Evolutionary conservation across 495 filamentous ascomycete genomes (phyloP).

Genomic region (Symbiotaphrina buchneri): DNA sequence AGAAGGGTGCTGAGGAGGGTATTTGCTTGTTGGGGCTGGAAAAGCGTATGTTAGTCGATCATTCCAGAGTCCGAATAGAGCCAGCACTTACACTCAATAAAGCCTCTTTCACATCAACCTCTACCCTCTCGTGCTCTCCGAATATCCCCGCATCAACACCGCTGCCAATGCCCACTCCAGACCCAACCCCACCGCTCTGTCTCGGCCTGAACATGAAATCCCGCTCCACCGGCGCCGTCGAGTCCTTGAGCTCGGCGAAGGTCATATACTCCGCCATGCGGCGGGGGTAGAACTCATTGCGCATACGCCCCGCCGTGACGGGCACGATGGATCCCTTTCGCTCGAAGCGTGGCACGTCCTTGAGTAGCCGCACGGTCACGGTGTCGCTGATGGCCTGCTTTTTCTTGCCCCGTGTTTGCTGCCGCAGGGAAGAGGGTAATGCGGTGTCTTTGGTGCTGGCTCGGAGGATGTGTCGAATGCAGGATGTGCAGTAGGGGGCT

Average conservation of each 20-base stretch:
- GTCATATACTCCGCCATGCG: constrained; percentile 31
- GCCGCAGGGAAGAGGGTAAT: no score
- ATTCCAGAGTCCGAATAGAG: not conserved
- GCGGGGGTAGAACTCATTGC: constrained; percentile 28
- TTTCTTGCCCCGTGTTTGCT: constrained; percentile 11
- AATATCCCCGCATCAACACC: constrained; percentile 5
- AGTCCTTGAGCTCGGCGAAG: constrained; percentile 13
- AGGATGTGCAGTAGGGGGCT: no score
- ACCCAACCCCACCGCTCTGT: constrained; percentile 2
- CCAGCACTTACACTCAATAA: not conserved
- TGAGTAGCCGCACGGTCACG: constrained; percentile 25
- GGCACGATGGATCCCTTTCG: constrained; percentile 31
- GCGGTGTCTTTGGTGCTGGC: no score
- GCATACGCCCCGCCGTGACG: constrained; percentile 26
- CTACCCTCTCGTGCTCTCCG: constrained; percentile 6
- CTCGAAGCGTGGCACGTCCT: constrained; percentile 36
- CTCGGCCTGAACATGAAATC: constrained; percentile 18
- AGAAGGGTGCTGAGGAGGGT: constrained; percentile 21
- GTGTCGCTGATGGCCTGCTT: constrained; percentile 15
- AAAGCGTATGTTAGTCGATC: constrained; percentile 15
- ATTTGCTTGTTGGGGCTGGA: constrained; percentile 22
- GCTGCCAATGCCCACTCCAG: no score
- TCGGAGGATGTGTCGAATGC: no score
- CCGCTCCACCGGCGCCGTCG: constrained; percentile 16
- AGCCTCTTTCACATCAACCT: constrained; percentile 4